Evolutionary conservation across 2,329 filamentous ascomycete genomes (phyloP).

Genomic region (Colletotrichum sp.): DNA sequence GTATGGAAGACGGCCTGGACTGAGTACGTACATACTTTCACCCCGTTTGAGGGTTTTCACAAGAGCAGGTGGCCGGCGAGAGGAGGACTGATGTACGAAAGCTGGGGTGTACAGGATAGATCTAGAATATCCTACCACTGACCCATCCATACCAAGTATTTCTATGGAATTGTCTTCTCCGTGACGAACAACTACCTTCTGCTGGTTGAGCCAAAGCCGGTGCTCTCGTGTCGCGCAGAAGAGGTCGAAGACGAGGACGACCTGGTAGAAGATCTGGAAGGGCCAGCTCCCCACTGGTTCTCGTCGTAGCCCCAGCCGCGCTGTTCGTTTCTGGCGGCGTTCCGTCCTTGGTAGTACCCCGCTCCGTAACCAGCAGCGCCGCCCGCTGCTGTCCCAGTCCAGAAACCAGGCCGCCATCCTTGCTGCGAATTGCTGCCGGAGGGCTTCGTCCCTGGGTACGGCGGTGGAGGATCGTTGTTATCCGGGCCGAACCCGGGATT

Average conservation of each 20-base stretch:
- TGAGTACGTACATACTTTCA: conserved; percentile 18
- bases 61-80: neutral
- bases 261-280: conserved; percentile 40
- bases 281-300: conserved; percentile 33
- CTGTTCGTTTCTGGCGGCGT: conserved; percentile 27
- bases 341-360: conserved; percentile 42
- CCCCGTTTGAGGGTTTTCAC: neutral
- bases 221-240: conserved; percentile 67
- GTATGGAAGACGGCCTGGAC: conserved; percentile 20
- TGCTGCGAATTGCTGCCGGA: conserved; percentile 36
- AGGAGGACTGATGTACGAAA: neutral
- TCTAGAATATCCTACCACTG: conserved; percentile 15
- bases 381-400: conserved; percentile 71
- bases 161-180: neutral
- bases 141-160: neutral
- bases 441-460: conserved; percentile 52
- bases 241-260: conserved; percentile 50
- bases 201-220: conserved; percentile 74
- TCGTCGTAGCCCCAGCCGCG: conserved; percentile 34
- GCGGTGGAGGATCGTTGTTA: conserved; percentile 56
- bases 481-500: conserved; percentile 42
- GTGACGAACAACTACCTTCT: conserved; percentile 47
- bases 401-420: conserved; percentile 76
- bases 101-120: conserved; percentile 14
- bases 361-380: conserved; percentile 73